phyloP scores from a whole-genome alignment of 2,329 filamentous ascomycete species.

The Aspergillus quadrilineatus region DNA sequence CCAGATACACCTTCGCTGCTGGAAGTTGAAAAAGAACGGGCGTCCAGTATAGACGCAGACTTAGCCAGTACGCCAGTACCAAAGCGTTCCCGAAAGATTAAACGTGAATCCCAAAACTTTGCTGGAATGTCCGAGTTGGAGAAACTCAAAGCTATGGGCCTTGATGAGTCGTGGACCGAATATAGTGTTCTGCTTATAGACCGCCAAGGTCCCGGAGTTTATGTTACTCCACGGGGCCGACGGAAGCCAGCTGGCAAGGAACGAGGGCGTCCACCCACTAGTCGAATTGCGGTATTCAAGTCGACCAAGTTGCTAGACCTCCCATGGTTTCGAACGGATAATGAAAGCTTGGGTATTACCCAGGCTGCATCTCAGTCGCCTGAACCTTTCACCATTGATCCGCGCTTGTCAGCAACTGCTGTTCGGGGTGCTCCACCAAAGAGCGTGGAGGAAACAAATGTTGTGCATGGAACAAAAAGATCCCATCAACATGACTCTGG shows the following conservation, averaged over 20 bases:
- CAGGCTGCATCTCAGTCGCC: neutral
- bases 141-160: slow-evolving; percentile 38
- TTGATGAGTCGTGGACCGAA: slow-evolving; percentile 44
- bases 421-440: too few relatives aligned
- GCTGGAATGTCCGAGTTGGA: slow-evolving; percentile 39
- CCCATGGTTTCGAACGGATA: slow-evolving; percentile 36
- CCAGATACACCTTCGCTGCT: slow-evolving; percentile 17
- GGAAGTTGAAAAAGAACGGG: slow-evolving; percentile 16
- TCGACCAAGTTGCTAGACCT: slow-evolving; percentile 32
- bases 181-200: slow-evolving; percentile 40
- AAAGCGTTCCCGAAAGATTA: slow-evolving; percentile 16
- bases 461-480: slow-evolving; percentile 16
- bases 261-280: slow-evolving; percentile 40
- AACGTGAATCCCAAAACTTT: slow-evolving; percentile 21
- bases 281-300: slow-evolving; percentile 43
- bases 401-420: neutral
- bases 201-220: slow-evolving; percentile 40
- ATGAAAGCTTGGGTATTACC: slow-evolving; percentile 1
- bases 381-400: neutral
- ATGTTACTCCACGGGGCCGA: slow-evolving; percentile 41
- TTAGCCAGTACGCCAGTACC: neutral
- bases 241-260: slow-evolving; percentile 38
- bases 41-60: slow-evolving; percentile 3
- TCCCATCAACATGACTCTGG: slow-evolving; percentile 5
- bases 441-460: neutral